Evolutionary conservation across 2,329 filamentous ascomycete genomes (phyloP).

Genomic region (Pseudogymnoascus pannorum): DNA sequence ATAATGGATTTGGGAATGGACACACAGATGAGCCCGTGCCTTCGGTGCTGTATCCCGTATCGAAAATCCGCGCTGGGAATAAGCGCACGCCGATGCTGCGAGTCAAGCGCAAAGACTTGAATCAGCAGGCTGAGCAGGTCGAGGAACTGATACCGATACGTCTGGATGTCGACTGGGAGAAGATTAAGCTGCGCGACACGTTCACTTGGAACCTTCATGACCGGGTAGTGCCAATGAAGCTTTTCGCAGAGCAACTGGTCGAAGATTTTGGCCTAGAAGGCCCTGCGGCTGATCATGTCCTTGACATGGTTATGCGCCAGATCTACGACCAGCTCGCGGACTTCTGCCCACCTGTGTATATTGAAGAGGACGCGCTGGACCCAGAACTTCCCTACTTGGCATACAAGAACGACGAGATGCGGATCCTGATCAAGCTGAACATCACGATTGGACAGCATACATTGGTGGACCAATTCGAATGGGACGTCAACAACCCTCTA

Average conservation of each 20-base stretch:
- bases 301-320: slow-evolving; percentile 55
- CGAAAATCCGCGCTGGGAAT: slow-evolving; percentile 69
- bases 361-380: slow-evolving; percentile 84
- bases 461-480: slow-evolving; percentile 94
- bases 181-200: slow-evolving; percentile 89
- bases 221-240: slow-evolving; percentile 66
- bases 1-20: slow-evolving; percentile 83
- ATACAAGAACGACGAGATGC: slow-evolving; percentile 99
- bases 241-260: slow-evolving; percentile 83
- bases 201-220: slow-evolving; percentile 99
- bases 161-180: slow-evolving; percentile 90
- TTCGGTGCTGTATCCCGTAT: slow-evolving; percentile 69
- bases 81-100: slow-evolving; percentile 67
- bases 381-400: slow-evolving; percentile 83
- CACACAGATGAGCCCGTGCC: slow-evolving; percentile 62
- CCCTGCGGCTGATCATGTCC: slow-evolving; percentile 57
- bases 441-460: slow-evolving; percentile 96
- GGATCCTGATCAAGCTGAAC: slow-evolving; percentile 89
- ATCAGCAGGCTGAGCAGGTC: slow-evolving; percentile 77
- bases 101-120: slow-evolving; percentile 71
- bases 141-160: slow-evolving; percentile 89
- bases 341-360: slow-evolving; percentile 85
- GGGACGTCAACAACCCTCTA: slow-evolving; percentile 92
- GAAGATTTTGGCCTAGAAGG: slow-evolving; percentile 82
- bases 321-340: slow-evolving; percentile 87